Percentiles rank a stretch among this genome's conserved stretches.
Conservation (phyloP, 768 basidiomycete genomes). For the Hygrocybe coccinea region DNA sequence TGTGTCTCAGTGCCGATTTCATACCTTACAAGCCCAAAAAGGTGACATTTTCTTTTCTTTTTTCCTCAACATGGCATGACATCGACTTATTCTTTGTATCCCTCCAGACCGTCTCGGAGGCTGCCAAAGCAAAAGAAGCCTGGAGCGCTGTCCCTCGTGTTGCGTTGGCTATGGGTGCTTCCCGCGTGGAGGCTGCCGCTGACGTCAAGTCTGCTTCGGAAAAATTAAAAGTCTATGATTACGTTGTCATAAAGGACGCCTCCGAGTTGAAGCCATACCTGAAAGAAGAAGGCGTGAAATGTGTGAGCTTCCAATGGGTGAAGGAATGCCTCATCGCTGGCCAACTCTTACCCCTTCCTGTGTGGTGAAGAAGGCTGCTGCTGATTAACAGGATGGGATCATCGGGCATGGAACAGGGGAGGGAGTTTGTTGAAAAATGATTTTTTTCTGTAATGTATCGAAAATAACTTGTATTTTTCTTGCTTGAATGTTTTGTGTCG, state of each 20-base stretch:
- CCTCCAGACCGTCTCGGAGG: conserved; percentile 24
- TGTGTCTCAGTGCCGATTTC: conserved; percentile 57
- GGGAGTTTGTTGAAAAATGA: too few relatives aligned
- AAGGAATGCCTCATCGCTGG: conserved; percentile 73
- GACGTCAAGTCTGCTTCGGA: conserved; percentile 41
- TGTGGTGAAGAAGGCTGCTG: conserved; percentile 13
- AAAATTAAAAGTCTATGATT: conserved; percentile 45
- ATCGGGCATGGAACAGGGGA: too few relatives aligned
- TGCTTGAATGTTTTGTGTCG: too few relatives aligned
- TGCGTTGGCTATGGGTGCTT: conserved; percentile 74
- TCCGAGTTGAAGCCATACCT: conserved; percentile 21
- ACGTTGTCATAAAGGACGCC: conserved; percentile 56
- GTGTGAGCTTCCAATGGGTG: conserved; percentile 63
- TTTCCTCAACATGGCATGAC: not conserved
- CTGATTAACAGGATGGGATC: too few relatives aligned
- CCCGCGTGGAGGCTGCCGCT: conserved; percentile 58
- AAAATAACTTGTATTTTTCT: too few relatives aligned
- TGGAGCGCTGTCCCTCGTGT: conserved; percentile 56
- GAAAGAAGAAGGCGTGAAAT: conserved; percentile 28
- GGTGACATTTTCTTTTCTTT: conserved; percentile 20
- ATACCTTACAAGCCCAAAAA: conserved; percentile 43
- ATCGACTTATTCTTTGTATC: conserved; percentile 8
- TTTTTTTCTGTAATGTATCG: too few relatives aligned
- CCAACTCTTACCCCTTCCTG: conserved; percentile 38
- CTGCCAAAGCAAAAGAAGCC: conserved; percentile 34